A percentile compares a stretch with the other conserved stretches of the same genome.
Conservation (phyloP, 805 yeast genomes). For the Candida maesae region DNA sequence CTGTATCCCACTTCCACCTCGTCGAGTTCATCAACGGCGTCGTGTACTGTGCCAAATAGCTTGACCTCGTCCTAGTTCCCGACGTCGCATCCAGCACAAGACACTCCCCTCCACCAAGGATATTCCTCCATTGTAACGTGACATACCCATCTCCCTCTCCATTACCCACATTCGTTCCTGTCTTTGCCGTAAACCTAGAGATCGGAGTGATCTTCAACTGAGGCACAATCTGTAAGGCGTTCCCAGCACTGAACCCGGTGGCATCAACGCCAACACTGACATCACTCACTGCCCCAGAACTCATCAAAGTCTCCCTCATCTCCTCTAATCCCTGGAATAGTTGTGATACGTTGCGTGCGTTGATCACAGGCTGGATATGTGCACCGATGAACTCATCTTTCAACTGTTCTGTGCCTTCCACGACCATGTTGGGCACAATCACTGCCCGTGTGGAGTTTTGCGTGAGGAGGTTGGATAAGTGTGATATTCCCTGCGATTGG, state of each 20-base stretch:
- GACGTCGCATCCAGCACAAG: constrained; percentile 52
- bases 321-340: constrained; percentile 40
- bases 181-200: constrained; percentile 73
- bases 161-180: constrained; percentile 95
- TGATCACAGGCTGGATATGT: constrained; percentile 46
- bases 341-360: constrained; percentile 37
- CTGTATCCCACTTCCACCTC: constrained; percentile 50
- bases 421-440: constrained; percentile 39
- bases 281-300: constrained; percentile 41
- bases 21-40: constrained; percentile 46
- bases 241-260: neutral
- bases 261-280: constrained; percentile 34
- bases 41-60: constrained; percentile 48
- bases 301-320: constrained; percentile 40
- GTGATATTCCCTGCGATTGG: constrained; percentile 26
- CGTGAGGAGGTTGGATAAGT: constrained; percentile 27
- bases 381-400: constrained; percentile 41
- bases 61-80: constrained; percentile 57
- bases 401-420: constrained; percentile 45
- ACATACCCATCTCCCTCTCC: constrained; percentile 96
- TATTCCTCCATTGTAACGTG: constrained; percentile 60
- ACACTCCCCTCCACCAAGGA: constrained; percentile 67
- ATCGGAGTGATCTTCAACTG: constrained; percentile 42
- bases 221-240: constrained; percentile 28
- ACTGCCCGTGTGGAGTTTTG: constrained; percentile 39